These are phyloP conservation scores for Rhizopus arrhizus DNA, from an alignment of 371 early-diverging fungal species.

Conservation along the genomic window DNA sequence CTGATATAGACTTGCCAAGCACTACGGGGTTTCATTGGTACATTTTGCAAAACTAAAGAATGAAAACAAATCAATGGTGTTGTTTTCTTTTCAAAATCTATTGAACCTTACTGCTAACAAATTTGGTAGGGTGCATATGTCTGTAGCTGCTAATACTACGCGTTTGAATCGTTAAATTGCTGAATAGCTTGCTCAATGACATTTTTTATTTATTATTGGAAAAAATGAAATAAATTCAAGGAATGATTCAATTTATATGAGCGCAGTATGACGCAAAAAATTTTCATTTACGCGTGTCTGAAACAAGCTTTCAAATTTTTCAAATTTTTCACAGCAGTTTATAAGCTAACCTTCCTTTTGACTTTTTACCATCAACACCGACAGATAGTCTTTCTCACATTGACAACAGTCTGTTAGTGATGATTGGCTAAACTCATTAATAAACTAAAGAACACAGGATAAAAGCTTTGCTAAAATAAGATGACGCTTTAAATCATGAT, in stretches of 20 bases:
- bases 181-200: slow-evolving; percentile 19
- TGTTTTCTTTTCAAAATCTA: neutral
- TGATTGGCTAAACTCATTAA: too few relatives aligned
- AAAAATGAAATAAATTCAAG: slow-evolving; percentile 5
- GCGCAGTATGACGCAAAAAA: too few relatives aligned
- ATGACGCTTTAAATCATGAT: too few relatives aligned
- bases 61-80: neutral
- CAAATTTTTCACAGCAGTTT: too few relatives aligned
- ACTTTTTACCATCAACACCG: too few relatives aligned
- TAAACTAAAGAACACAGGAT: too few relatives aligned
- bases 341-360: too few relatives aligned
- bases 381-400: too few relatives aligned
- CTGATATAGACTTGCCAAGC: slow-evolving; percentile 53
- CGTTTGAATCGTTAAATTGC: slow-evolving; percentile 12
- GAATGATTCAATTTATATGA: neutral
- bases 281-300: too few relatives aligned
- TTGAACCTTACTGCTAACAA: slow-evolving; percentile 39
- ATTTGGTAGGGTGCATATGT: slow-evolving; percentile 36
- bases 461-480: too few relatives aligned
- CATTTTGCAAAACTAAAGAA: slow-evolving; percentile 32
- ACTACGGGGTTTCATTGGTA: slow-evolving; percentile 55
- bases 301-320: too few relatives aligned
- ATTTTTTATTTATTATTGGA: slow-evolving; percentile 6
- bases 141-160: slow-evolving; percentile 25
- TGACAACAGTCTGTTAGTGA: too few relatives aligned